Conservation (phyloP, 345 rosid species). For the Hibiscus tridactylites region DNA sequence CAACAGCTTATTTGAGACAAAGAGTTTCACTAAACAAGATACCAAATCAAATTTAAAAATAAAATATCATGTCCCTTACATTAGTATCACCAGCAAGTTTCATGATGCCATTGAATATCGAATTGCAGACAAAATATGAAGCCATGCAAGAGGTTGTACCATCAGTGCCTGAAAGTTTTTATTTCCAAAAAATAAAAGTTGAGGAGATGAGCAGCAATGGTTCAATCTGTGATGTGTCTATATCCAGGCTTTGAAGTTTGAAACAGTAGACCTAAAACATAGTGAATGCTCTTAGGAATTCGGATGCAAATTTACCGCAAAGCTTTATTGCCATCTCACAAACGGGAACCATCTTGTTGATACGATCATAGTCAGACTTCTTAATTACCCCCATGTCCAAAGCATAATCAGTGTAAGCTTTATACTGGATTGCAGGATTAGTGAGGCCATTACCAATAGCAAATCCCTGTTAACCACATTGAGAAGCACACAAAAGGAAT, state of each 20-base stretch:
- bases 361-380: slow-evolving; percentile 47
- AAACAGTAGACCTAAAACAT: not conserved
- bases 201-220: not conserved
- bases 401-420: slow-evolving; percentile 93
- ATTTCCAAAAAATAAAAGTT: not conserved
- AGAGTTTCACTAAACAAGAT: not conserved
- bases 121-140: slow-evolving; percentile 81
- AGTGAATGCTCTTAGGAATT: not conserved
- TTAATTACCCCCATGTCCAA: slow-evolving; percentile 76
- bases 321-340: slow-evolving; percentile 84
- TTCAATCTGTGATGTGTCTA: not conserved
- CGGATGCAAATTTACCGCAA: slow-evolving; percentile 45
- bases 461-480: slow-evolving; percentile 55
- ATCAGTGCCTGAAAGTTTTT: slow-evolving; percentile 60
- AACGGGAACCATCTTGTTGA: slow-evolving; percentile 74
- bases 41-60: not conserved
- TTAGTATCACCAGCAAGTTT: slow-evolving; percentile 54
- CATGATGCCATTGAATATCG: slow-evolving; percentile 69
- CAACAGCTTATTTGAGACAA: not conserved
- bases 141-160: slow-evolving; percentile 94
- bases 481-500: not conserved
- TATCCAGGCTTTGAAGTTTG: slow-evolving; percentile 29
- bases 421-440: slow-evolving; percentile 80
- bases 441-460: slow-evolving; percentile 99
- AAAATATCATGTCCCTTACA: slow-evolving; percentile 38